Conservation (phyloP, 1,139 yeast genomes). For the Kurtzmaniella natalensis region DNA sequence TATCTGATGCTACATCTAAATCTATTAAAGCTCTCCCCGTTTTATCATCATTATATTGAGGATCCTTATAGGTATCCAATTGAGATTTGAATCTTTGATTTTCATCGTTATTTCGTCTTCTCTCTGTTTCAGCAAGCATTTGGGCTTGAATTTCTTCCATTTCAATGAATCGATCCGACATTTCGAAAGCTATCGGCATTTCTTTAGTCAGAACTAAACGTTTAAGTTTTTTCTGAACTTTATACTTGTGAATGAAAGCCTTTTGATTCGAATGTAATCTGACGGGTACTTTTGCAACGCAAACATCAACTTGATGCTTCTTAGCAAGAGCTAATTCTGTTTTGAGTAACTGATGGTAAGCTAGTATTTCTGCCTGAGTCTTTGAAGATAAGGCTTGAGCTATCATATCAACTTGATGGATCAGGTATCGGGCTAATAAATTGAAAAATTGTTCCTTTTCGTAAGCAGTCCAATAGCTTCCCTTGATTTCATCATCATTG, state of each 20-base stretch:
- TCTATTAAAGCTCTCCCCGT: background rate
- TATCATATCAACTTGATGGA: constrained; percentile 43
- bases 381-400: constrained; percentile 36
- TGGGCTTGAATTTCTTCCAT: constrained; percentile 46
- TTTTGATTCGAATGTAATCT: constrained; percentile 2
- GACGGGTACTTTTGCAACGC: constrained; percentile 3
- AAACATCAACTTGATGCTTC: constrained; percentile 6
- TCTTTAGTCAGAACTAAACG: constrained; percentile 17
- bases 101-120: constrained; percentile 13
- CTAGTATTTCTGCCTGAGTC: constrained; percentile 40
- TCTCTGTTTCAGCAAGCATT: constrained; percentile 18
- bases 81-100: constrained; percentile 10
- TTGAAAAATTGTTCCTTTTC: constrained; percentile 22
- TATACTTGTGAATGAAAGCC: constrained; percentile 5
- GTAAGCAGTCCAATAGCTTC: constrained; percentile 18
- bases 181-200: constrained; percentile 52
- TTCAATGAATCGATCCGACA: constrained; percentile 42
- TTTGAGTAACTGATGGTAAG: constrained; percentile 40
- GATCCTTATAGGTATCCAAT: constrained; percentile 1
- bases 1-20: background rate
- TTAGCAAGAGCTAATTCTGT: constrained; percentile 20
- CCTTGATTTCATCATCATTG: constrained; percentile 7
- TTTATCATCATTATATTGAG: background rate
- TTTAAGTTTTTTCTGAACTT: constrained; percentile 2
- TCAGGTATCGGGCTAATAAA: constrained; percentile 42